phyloP scores from a whole-genome alignment of 352 stramenopile species.

The Globisporangium cylindrosporum region DNA sequence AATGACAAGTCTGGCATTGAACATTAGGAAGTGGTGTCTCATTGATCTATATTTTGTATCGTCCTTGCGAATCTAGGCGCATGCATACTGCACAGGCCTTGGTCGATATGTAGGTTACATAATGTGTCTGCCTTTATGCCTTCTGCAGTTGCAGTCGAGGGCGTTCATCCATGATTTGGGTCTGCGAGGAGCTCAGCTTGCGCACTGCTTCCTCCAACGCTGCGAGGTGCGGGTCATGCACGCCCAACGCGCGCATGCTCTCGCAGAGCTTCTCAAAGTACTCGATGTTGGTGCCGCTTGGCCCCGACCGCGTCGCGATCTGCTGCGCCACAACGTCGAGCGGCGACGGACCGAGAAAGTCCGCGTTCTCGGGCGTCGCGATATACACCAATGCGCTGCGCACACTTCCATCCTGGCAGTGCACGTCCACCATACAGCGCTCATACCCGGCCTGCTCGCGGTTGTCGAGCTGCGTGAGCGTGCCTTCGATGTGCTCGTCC shows the following conservation, averaged over 20 bases:
- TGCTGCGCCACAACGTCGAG: conserved; percentile 77
- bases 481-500: conserved; percentile 68
- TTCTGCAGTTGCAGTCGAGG: background rate
- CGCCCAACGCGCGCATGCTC: conserved; percentile 73
- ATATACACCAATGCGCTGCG: conserved; percentile 84
- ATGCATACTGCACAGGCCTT: background rate
- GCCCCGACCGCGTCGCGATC: conserved; percentile 68
- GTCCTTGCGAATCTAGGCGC: too few species aligned
- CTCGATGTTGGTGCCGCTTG: conserved; percentile 82
- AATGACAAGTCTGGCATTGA: background rate
- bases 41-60: too few species aligned
- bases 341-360: conserved; percentile 74
- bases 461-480: conserved; percentile 79
- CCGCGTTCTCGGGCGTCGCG: conserved; percentile 74
- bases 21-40: background rate
- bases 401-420: conserved; percentile 65
- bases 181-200: conserved; percentile 27
- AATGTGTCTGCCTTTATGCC: background rate
- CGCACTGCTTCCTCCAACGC: conserved; percentile 68
- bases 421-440: conserved; percentile 68
- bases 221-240: conserved; percentile 72
- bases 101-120: background rate
- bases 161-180: background rate
- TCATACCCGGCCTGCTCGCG: conserved; percentile 82
- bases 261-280: conserved; percentile 84